Evolutionary conservation across 257 asterid genomes (phyloP).

Genomic region (Anisodus tanguticus): DNA sequence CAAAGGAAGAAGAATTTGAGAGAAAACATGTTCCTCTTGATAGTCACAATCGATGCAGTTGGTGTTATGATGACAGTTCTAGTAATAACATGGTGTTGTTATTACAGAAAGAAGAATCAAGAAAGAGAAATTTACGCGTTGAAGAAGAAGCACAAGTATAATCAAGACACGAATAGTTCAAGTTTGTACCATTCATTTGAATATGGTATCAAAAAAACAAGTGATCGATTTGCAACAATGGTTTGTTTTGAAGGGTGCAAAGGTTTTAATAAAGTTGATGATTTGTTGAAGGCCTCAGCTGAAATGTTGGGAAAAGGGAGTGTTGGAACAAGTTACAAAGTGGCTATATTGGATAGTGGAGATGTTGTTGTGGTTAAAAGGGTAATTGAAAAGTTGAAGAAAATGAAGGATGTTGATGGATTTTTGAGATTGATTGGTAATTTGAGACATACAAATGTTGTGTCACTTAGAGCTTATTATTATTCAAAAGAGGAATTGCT

Average conservation of each 20-base stretch:
- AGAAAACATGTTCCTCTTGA: conserved; percentile 32
- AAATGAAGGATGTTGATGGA: conserved; percentile 40
- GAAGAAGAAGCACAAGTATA: neutral
- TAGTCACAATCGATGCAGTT: conserved; percentile 36
- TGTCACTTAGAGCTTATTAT: conserved; percentile 45
- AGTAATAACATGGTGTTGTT: conserved; percentile 38
- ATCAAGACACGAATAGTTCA: conserved; percentile 10
- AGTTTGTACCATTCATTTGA: conserved; percentile 28
- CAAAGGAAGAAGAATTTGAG: conserved; percentile 34
- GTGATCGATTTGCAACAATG: conserved; percentile 32
- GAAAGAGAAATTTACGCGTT: neutral
- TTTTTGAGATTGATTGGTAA: conserved; percentile 41
- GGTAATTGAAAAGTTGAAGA: conserved; percentile 37
- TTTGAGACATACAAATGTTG: conserved; percentile 42
- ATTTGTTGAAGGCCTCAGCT: conserved; percentile 50
- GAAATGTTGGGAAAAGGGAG: conserved; percentile 54
- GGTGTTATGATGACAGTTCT: conserved; percentile 32
- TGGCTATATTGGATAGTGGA: conserved; percentile 42
- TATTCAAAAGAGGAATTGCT: conserved; percentile 49
- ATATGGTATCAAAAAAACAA: conserved; percentile 14
- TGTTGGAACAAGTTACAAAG: conserved; percentile 47
- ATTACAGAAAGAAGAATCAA: conserved; percentile 28
- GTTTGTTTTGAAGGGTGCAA: conserved; percentile 47
- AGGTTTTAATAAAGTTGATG: conserved; percentile 45
- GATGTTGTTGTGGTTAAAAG: conserved; percentile 46